Base-by-base conservation (phyloP, 192 early-diverging fungal genomes). In the Backusella circina region DNA sequence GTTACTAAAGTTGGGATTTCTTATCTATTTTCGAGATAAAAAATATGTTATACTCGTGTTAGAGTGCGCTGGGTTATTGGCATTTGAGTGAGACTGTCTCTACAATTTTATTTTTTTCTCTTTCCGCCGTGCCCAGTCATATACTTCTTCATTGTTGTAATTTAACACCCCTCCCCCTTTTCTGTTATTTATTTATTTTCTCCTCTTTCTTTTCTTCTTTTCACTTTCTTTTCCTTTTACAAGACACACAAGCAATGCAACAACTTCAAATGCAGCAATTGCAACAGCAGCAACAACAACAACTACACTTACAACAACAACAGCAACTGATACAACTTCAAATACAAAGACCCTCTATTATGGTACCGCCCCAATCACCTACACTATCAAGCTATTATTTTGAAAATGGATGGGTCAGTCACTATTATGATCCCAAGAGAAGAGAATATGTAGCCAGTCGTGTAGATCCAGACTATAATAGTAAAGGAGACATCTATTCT, bases 301-400 rank as follows among this genome's bases (percentile, higher is more conserved):
- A 88, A 64, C 88, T 75, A 13, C 77, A 83, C 23, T 75, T 78
- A 36, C 86, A 87, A 31, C 70, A 87, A 28, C 82, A 78, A 8
- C 75, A 80, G 9, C 84, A 84, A 35, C 78, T 74, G 5, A 77
- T 79, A 18, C 81, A 82, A 7, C 73, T 74, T 30, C 75, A 77
- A 30, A 30, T 75, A 12, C 74, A 82, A 16, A 28, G 78, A 30
- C 84, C 86, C 3, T 79, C 85, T 31, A 80, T 88, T 35, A 88
- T 88, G 86, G 82, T 84, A 13, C 86, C 86, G 31, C 86, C 86
- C n/a, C 84, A 83, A 23, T 86, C 84, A 18, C 86, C 86, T 21
- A 88, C 83, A 66, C 71, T 84, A 9, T 64, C 84, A 0, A 86
- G 82, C 21, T 88, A 88, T 71, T 86, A 83, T 61, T 86, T 83